Evolutionary conservation across 208 protist species (phyloP), one percentile per base, ranked within the genome.

Genomic region (Crithidia mellificae): DNA sequence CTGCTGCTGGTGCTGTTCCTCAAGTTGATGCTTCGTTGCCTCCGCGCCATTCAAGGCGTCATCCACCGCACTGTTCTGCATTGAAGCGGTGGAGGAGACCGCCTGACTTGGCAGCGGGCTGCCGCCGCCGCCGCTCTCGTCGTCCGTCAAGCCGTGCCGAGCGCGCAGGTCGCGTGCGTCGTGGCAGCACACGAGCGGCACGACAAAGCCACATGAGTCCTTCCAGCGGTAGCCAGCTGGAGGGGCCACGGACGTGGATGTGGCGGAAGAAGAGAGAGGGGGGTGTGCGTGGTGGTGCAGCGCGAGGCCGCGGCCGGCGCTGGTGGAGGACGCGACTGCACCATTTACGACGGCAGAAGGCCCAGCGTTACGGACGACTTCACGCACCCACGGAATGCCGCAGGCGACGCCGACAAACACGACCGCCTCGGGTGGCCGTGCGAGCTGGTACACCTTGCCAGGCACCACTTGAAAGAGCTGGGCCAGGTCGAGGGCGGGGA

Each of bases 321-420:
- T 1, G 7, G n/a, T n/a, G n/a, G n/a, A n/a, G n/a, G n/a, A n/a
- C n/a, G n/a, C n/a, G n/a, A n/a, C n/a, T n/a, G n/a, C n/a, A n/a
- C n/a, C n/a, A n/a, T n/a, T n/a, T n/a, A n/a, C n/a, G n/a, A 1
- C 32, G 17, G 17, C 19, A 53, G 43, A 6, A 6, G 43, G 22
- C 20, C 22, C 20, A 34, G 43, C 34, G 22, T 14, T 20, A 0
- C 39, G 25, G 4, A 43, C 38, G 1, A 68, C 70, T 15, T 52
- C 25, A 20, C 61, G 57, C 25, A 83, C 56, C 85, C 85, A 91
- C 12, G 80, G 80, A 15, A 91, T 43, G 24, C 82, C 85, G 56
- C 73, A 77, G 2, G 82, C 82, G 7, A 77, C 68, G 22, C 85
- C 85, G 9, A 87, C 38, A 62, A 91, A 88, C 6, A 79, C 62